These are phyloP conservation scores for Colletotrichum horii DNA, from an alignment of 2,329 filamentous ascomycete genomes.

Conservation along the genomic window DNA sequence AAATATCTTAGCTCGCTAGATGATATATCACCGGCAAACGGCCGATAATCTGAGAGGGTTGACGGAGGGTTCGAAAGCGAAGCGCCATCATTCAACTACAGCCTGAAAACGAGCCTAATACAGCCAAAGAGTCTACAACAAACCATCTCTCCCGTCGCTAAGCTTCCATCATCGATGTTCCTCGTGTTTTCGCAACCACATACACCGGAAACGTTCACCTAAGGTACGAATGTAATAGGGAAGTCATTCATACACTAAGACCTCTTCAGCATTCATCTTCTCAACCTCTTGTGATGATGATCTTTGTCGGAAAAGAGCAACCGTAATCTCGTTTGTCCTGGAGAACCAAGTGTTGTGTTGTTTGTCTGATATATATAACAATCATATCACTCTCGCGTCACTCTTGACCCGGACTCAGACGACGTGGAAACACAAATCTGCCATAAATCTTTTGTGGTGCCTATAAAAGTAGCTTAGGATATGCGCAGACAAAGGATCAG, in stretches of 20 bases:
- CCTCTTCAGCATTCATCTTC: neutral
- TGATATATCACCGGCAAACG: accelerated
- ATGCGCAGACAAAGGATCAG: neutral
- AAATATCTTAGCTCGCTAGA: neutral
- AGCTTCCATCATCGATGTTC: neutral
- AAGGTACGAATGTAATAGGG: accelerated
- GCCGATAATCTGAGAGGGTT: neutral
- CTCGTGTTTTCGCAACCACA: neutral
- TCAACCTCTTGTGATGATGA: too few species aligned
- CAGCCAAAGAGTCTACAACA: accelerated
- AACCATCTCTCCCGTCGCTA: accelerated
- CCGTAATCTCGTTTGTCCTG: too few species aligned
- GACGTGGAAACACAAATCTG: neutral
- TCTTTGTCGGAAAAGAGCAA: too few species aligned
- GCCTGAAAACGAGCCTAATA: neutral
- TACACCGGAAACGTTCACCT: neutral
- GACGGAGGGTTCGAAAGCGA: neutral
- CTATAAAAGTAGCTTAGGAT: accelerated
- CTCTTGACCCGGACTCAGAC: neutral
- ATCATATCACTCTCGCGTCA: neutral
- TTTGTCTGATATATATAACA: accelerated
- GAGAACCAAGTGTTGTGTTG: accelerated
- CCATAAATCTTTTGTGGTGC: accelerated
- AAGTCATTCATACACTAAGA: accelerated
- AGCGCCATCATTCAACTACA: neutral